Evolutionary conservation across 345 rosid genomes (phyloP).

Genomic region (Eucalyptus cloeziana): DNA sequence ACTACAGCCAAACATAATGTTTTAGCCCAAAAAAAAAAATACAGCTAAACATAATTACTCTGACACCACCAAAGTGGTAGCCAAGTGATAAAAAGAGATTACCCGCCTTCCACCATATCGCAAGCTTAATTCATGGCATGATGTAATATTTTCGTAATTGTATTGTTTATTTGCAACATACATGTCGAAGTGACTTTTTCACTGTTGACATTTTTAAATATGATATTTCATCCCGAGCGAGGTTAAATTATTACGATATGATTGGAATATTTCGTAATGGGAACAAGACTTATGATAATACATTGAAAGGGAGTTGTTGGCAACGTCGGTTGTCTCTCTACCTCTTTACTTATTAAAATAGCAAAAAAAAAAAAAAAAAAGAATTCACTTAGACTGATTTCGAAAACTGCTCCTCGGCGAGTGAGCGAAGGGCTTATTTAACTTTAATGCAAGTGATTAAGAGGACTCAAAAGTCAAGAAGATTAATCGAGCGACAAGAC

Average conservation of each 20-base stretch:
- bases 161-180: background rate
- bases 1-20: background rate
- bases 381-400: background rate
- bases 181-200: background rate
- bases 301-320: background rate
- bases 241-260: background rate
- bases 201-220: background rate
- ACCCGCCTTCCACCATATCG: no score
- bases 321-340: background rate
- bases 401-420: background rate
- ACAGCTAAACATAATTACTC: background rate
- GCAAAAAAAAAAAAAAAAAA: background rate
- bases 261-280: background rate
- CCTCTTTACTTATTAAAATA: background rate
- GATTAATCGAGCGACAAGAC: background rate
- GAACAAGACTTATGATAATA: no score
- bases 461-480: background rate
- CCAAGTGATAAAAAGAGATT: background rate
- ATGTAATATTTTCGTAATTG: background rate
- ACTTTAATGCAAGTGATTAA: background rate
- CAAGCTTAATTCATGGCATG: background rate
- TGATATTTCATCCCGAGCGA: accelerated
- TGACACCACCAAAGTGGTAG: background rate
- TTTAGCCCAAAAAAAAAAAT: no score
- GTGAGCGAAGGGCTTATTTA: background rate